A percentile compares a stretch with the other conserved stretches of the same genome.
phyloP scores from a whole-genome alignment of 805 yeast species.

The Barnettozyma californica region DNA sequence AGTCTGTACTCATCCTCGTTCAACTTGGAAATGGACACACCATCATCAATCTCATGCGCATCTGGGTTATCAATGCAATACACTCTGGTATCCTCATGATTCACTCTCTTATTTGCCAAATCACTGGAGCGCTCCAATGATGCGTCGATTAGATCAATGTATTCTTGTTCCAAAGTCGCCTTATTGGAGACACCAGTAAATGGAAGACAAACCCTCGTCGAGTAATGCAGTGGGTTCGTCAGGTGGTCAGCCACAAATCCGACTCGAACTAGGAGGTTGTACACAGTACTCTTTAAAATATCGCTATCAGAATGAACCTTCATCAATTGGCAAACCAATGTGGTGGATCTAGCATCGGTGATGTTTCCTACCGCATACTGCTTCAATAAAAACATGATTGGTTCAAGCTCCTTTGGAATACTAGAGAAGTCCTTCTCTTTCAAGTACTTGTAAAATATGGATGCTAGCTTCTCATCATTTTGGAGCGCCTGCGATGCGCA shows the following conservation, averaged over 20 bases:
- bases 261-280: slow-evolving; percentile 39
- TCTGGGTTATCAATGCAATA: slow-evolving; percentile 78
- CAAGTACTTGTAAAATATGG: slow-evolving; percentile 23
- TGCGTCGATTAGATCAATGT: slow-evolving; percentile 31
- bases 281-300: slow-evolving; percentile 49
- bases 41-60: slow-evolving; percentile 94
- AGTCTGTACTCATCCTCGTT: slow-evolving; percentile 35
- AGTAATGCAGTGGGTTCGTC: slow-evolving; percentile 48
- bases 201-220: slow-evolving; percentile 42
- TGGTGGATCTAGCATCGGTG: slow-evolving; percentile 41
- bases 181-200: slow-evolving; percentile 35
- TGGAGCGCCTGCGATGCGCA: slow-evolving; percentile 27
- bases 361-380: slow-evolving; percentile 54
- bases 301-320: slow-evolving; percentile 32
- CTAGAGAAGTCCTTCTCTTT: slow-evolving; percentile 1
- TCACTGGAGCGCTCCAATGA: slow-evolving; percentile 10
- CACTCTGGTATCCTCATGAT: slow-evolving; percentile 44
- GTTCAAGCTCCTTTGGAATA: slow-evolving; percentile 22
- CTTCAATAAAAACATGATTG: slow-evolving; percentile 41
- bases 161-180: slow-evolving; percentile 39
- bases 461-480: slow-evolving; percentile 21
- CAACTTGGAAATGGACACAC: slow-evolving; percentile 53
- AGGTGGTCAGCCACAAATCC: slow-evolving; percentile 17
- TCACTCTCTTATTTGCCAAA: slow-evolving; percentile 29
- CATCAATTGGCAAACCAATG: slow-evolving; percentile 40